phyloP scores from a whole-genome alignment of 495 filamentous ascomycete species.

The Daldinia caldariorum region DNA sequence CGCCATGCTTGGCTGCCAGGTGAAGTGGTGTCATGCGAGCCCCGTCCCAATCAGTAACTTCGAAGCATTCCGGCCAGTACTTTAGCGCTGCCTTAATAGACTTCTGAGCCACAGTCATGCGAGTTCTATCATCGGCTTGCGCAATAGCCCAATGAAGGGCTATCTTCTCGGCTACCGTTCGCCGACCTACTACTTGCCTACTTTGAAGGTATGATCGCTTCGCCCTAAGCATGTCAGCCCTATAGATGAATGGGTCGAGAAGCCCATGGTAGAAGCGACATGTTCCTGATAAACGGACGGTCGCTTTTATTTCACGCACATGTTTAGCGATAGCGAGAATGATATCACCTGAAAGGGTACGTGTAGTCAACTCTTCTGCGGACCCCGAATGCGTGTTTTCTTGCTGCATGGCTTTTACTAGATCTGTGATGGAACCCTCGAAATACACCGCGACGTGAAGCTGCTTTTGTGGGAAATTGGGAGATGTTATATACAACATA shows the following conservation, averaged over 20 bases:
- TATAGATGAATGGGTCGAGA: not conserved
- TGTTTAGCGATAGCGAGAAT: not conserved
- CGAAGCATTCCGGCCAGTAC: not conserved
- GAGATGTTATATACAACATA: too few species aligned
- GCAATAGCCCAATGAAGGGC: not conserved
- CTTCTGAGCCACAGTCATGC: not conserved
- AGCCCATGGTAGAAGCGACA: not conserved
- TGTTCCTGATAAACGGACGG: not conserved
- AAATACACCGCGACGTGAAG: too few species aligned
- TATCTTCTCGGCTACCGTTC: too few species aligned
- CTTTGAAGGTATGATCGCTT: too few species aligned
- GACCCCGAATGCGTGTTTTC: too few species aligned
- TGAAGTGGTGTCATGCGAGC: not conserved
- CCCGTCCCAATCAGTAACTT: not conserved
- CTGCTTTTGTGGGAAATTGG: too few species aligned
- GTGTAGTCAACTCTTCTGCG: too few species aligned
- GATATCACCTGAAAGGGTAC: not conserved
- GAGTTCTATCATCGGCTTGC: not conserved
- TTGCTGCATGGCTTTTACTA: too few species aligned
- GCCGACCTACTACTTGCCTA: too few species aligned
- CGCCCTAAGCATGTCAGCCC: not conserved
- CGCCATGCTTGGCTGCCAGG: not conserved
- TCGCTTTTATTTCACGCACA: not conserved
- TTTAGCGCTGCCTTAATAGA: not conserved
- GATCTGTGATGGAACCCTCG: too few species aligned